phyloP scores from a whole-genome alignment of 225 moss, liverwort and hornwort species.

The Sphagnum tenellum region DNA sequence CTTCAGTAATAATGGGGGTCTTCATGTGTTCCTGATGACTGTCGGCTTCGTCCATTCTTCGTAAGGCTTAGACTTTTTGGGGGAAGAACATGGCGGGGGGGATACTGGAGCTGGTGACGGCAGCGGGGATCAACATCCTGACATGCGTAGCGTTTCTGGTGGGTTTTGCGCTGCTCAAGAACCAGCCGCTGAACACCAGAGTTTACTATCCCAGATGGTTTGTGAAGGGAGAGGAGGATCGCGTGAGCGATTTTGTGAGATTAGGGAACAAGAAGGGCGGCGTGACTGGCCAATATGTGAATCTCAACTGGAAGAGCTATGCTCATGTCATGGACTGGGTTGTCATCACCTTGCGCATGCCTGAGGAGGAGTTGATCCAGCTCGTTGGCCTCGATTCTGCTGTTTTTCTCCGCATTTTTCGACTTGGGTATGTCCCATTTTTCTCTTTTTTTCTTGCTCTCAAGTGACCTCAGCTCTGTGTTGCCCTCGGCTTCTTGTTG shows the following conservation, averaged over 20 bases:
- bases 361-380: slow-evolving; percentile 63
- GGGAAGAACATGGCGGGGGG: slow-evolving; percentile 26
- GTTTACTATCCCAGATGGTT: slow-evolving; percentile 78
- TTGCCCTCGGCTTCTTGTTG: no score
- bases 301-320: slow-evolving; percentile 59
- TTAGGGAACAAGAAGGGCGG: slow-evolving; percentile 8
- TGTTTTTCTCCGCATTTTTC: slow-evolving; percentile 57
- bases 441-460: no score
- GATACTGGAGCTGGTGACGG: slow-evolving; percentile 54
- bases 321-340: slow-evolving; percentile 89
- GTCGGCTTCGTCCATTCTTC: no score
- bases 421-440: slow-evolving; percentile 42
- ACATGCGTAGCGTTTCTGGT: slow-evolving; percentile 34
- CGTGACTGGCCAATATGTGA: slow-evolving; percentile 51
- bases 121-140: slow-evolving; percentile 61
- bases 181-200: slow-evolving; percentile 78
- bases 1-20: no score
- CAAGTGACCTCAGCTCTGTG: no score
- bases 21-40: no score
- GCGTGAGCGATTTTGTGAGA: slow-evolving; percentile 20
- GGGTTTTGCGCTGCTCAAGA: slow-evolving; percentile 61
- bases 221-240: slow-evolving; percentile 35
- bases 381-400: slow-evolving; percentile 83
- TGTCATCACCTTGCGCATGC: slow-evolving; percentile 64
- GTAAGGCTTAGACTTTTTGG: no score